phyloP scores from a whole-genome alignment of 345 rosid genomes.

The Pistacia integerrima region DNA sequence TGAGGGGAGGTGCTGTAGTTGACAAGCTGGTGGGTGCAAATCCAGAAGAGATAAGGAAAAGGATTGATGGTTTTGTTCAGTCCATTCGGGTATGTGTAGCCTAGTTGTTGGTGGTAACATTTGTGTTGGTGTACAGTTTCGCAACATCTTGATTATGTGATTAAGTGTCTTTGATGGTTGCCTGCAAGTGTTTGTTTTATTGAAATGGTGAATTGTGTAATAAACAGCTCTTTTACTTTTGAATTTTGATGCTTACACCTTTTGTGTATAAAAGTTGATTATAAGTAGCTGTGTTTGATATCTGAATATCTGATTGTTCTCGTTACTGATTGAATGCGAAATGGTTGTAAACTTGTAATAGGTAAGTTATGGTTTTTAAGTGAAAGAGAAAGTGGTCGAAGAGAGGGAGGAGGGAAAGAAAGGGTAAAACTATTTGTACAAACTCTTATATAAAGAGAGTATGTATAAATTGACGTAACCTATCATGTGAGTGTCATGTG shows the following conservation, averaged over 20 bases:
- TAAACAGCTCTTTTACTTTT: too few relatives aligned
- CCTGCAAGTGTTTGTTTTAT: background rate
- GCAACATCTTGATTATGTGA: constrained; percentile 20
- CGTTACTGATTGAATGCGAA: background rate
- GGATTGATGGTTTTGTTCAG: constrained; percentile 66
- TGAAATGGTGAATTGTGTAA: background rate
- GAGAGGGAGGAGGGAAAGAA: too few relatives aligned
- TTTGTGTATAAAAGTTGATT: background rate
- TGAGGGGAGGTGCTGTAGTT: constrained; percentile 57
- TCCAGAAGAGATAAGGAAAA: constrained; percentile 85
- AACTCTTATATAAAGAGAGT: too few relatives aligned
- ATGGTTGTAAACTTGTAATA: background rate
- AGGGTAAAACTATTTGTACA: too few relatives aligned
- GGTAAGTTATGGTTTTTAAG: too few relatives aligned
- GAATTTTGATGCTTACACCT: background rate
- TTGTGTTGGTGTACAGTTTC: background rate
- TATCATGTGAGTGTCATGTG: too few relatives aligned
- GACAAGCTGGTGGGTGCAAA: constrained; percentile 92
- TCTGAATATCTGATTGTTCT: background rate
- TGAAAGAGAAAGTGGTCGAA: too few relatives aligned
- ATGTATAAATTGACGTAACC: too few relatives aligned
- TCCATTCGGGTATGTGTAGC: constrained; percentile 43
- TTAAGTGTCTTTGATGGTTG: background rate
- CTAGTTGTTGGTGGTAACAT: constrained; percentile 1
- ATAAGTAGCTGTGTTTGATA: background rate